phyloP scores from a whole-genome alignment of 2,329 filamentous ascomycete genomes.

The Phyllosticta paracitricarpa region DNA sequence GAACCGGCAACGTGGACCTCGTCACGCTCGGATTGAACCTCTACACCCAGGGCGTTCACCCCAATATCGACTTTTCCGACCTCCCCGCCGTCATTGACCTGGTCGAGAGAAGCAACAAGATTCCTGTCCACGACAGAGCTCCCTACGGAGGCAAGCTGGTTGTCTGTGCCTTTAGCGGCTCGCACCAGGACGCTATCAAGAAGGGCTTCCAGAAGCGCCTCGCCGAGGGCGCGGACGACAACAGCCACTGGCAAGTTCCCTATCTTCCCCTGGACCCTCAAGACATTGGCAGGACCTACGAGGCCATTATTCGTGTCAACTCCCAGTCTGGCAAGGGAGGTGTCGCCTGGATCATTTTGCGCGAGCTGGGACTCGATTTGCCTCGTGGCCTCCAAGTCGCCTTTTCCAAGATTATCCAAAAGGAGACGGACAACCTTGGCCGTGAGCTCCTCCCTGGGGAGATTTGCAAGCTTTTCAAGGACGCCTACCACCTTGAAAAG shows the following conservation, averaged over 20 bases:
- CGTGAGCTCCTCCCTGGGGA: slow-evolving; percentile 77
- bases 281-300: slow-evolving; percentile 94
- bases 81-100: slow-evolving; percentile 76
- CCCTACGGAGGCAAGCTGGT: slow-evolving; percentile 88
- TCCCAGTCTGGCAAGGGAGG: slow-evolving; percentile 93
- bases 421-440: slow-evolving; percentile 65
- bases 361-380: slow-evolving; percentile 80
- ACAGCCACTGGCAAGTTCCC: slow-evolving; percentile 72
- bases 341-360: slow-evolving; percentile 86
- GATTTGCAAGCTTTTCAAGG: slow-evolving; percentile 79
- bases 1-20: slow-evolving; percentile 90
- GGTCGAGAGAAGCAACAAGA: slow-evolving; percentile 90
- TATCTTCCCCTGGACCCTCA: slow-evolving; percentile 88
- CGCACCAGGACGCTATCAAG: slow-evolving; percentile 93
- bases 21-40: slow-evolving; percentile 88
- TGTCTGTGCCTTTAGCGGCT: slow-evolving; percentile 85
- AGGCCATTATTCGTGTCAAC: slow-evolving; percentile 96
- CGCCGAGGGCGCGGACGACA: slow-evolving; percentile 44
- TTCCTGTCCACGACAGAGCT: slow-evolving; percentile 78
- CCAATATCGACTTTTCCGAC: slow-evolving; percentile 84
- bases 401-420: slow-evolving; percentile 81
- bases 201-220: slow-evolving; percentile 70
- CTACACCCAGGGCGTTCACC: slow-evolving; percentile 84
- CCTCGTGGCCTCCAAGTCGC: slow-evolving; percentile 86
- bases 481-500: slow-evolving; percentile 72